phyloP scores from a whole-genome alignment of 176 grass and related monocot species.

The Raddia guianensis region DNA sequence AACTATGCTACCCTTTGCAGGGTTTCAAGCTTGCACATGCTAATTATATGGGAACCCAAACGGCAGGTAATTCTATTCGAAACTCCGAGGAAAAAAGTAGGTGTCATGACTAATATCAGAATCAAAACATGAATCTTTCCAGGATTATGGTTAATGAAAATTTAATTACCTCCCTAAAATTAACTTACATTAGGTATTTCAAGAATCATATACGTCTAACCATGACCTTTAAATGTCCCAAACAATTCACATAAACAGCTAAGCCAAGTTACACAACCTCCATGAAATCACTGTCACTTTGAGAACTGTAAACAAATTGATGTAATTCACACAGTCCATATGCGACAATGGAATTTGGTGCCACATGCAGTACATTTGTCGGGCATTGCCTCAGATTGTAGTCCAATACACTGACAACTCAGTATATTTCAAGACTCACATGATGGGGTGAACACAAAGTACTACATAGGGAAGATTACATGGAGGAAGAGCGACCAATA shows the following conservation, averaged over 20 bases:
- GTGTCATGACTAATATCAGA: neutral
- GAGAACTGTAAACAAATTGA: neutral
- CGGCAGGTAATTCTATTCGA: neutral
- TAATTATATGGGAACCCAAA: neutral
- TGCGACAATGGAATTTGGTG: neutral
- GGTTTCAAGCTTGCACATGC: conserved; percentile 16
- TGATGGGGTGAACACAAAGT: neutral
- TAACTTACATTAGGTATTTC: neutral
- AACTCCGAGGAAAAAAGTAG: neutral
- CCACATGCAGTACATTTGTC: neutral
- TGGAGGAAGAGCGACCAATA: neutral
- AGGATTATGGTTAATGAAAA: neutral
- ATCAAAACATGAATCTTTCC: conserved; percentile 24
- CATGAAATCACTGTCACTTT: neutral
- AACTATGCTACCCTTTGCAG: conserved; percentile 16
- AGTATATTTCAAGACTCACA: neutral
- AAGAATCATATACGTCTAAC: neutral
- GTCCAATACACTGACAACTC: neutral
- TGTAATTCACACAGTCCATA: neutral
- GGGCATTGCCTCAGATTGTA: neutral
- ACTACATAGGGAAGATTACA: neutral
- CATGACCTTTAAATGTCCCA: neutral
- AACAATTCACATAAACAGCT: neutral
- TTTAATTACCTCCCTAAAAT: neutral
- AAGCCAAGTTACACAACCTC: neutral